A percentile compares a stretch with the other conserved stretches of the same genome.
These are phyloP conservation scores for Leucocoprinus leucothites DNA, from an alignment of 768 basidiomycete genomes.

Conservation along the genomic window DNA sequence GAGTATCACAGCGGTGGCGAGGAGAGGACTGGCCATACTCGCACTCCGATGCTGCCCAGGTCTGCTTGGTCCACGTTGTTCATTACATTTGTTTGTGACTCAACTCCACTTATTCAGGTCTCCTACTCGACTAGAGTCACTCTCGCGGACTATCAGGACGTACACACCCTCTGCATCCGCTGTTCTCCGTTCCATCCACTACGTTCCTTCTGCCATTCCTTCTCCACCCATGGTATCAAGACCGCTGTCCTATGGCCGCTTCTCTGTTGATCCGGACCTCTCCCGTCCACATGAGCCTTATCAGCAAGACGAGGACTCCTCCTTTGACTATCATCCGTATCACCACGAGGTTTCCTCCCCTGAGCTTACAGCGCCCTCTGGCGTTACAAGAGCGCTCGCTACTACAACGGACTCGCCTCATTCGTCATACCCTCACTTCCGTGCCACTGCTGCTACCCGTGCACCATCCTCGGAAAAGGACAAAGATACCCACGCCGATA, in stretches of 20 bases:
- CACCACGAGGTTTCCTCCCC: too few species aligned
- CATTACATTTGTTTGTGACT: slow-evolving; percentile 11
- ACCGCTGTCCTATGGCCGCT: slow-evolving; percentile 1
- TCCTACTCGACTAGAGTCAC: slow-evolving; percentile 5
- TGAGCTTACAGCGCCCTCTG: background rate
- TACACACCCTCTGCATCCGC: slow-evolving; percentile 1
- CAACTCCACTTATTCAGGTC: background rate
- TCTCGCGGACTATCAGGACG: slow-evolving; percentile 6
- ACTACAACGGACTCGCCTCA: too few species aligned
- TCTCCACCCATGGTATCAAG: slow-evolving; percentile 46
- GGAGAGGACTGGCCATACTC: slow-evolving; percentile 15
- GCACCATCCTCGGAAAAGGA: background rate
- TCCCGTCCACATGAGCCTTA: background rate
- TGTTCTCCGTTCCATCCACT: slow-evolving; percentile 46
- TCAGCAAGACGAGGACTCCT: background rate
- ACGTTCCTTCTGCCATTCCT: slow-evolving; percentile 35
- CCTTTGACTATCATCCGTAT: too few species aligned
- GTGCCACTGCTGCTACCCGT: too few species aligned
- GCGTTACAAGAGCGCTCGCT: background rate
- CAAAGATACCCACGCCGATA: background rate
- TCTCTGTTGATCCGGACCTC: slow-evolving; percentile 9
- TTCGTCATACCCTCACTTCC: slow-evolving; percentile 5
- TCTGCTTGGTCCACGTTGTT: slow-evolving; percentile 15
- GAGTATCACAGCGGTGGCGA: background rate
- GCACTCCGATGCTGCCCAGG: slow-evolving; percentile 20